phyloP scores from a whole-genome alignment of 495 filamentous ascomycete species.

The Trichoderma asperelloides region DNA sequence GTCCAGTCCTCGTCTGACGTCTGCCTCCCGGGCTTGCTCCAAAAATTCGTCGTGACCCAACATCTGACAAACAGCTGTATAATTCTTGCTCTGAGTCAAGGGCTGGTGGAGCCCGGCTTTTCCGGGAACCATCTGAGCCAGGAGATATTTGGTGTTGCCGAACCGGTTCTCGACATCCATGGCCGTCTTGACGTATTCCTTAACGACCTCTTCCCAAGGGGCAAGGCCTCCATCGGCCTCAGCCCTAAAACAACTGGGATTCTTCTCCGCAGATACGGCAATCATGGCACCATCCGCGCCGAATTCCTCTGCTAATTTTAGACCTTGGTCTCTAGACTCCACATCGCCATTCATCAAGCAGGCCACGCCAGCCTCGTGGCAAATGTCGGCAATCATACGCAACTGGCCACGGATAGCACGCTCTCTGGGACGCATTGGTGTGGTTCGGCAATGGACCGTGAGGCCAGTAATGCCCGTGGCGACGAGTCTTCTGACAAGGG shows the following conservation, averaged over 20 bases:
- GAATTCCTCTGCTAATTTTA: constrained; percentile 59
- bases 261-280: constrained; percentile 80
- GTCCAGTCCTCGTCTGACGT: constrained; percentile 48
- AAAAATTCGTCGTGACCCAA: constrained; percentile 54
- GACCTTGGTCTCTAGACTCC: constrained; percentile 54
- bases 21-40: constrained; percentile 49
- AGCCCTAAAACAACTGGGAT: constrained; percentile 71
- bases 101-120: constrained; percentile 51
- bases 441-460: constrained; percentile 92
- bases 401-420: constrained; percentile 80
- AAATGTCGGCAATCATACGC: constrained; percentile 66
- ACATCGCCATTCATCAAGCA: constrained; percentile 96
- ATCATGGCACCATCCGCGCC: constrained; percentile 95
- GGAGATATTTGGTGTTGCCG: constrained; percentile 83
- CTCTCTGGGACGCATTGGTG: constrained; percentile 86
- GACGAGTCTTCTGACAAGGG: constrained; percentile 64
- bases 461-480: constrained; percentile 83
- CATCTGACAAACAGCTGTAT: constrained; percentile 51
- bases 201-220: constrained; percentile 66
- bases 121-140: constrained; percentile 77
- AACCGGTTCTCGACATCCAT: constrained; percentile 75
- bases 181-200: constrained; percentile 59
- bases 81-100: constrained; percentile 51
- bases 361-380: constrained; percentile 72
- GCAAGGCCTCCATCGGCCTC: constrained; percentile 54